These are phyloP conservation scores for Euclidium syriacum DNA, from an alignment of 345 rosid genomes.

Conservation along the genomic window DNA sequence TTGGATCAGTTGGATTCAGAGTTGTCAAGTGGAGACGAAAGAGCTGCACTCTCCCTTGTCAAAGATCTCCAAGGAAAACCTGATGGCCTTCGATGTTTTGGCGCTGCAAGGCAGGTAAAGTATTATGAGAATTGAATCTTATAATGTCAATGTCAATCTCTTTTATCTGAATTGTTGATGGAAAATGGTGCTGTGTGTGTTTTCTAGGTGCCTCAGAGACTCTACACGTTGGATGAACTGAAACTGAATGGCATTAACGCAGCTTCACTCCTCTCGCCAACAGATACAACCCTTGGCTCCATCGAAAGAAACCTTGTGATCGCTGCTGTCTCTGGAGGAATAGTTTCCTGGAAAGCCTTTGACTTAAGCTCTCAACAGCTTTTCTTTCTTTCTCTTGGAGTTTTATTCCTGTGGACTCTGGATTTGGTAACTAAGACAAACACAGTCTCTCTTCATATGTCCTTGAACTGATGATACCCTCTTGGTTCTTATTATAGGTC, in stretches of 20 bases:
- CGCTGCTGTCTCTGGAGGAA: slow-evolving; percentile 53
- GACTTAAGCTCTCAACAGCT: slow-evolving; percentile 54
- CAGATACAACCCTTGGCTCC: slow-evolving; percentile 71
- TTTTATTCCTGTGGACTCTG: slow-evolving; percentile 68
- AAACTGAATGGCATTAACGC: slow-evolving; percentile 78
- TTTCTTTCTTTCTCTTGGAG: slow-evolving; percentile 54
- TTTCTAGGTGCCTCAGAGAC: slow-evolving; percentile 73
- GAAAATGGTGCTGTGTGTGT: not conserved
- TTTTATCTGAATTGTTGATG: not conserved
- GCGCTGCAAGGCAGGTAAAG: slow-evolving; percentile 72
- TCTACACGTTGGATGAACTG: slow-evolving; percentile 77
- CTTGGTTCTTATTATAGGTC: slow-evolving; percentile 39
- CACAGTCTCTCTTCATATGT: not conserved
- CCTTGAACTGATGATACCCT: not conserved
- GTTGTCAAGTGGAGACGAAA: slow-evolving; percentile 72
- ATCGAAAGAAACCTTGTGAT: slow-evolving; percentile 73
- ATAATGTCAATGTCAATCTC: not conserved
- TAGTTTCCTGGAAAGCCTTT: slow-evolving; percentile 59
- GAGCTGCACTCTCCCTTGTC: slow-evolving; percentile 63
- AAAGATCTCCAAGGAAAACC: slow-evolving; percentile 73
- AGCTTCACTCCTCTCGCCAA: slow-evolving; percentile 67
- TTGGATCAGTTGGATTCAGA: slow-evolving; percentile 62
- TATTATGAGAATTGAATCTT: not conserved
- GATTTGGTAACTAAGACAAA: slow-evolving; percentile 47
- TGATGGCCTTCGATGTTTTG: slow-evolving; percentile 73